A percentile compares a stretch with the other conserved stretches of the same genome.
Evolutionary conservation across 768 basidiomycete species (phyloP).

Genomic region (Pleurotus ostreatus): DNA sequence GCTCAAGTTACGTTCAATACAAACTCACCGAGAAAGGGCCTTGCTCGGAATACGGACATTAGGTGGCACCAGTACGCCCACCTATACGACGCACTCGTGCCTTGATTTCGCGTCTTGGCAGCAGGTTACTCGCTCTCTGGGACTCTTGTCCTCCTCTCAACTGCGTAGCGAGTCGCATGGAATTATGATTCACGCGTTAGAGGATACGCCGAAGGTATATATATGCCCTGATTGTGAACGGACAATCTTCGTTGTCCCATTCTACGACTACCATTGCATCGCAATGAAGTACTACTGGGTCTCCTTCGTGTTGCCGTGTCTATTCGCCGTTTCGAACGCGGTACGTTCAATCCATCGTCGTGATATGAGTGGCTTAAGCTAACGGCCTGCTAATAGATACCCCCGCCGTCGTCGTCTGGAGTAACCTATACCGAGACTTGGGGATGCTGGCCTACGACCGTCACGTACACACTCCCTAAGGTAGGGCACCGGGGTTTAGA

Average conservation of each 20-base stretch:
- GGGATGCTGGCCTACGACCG: slow-evolving; percentile 8
- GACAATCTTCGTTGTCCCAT: no score
- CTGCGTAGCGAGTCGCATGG: slow-evolving; percentile 1
- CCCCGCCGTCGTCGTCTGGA: slow-evolving; percentile 1
- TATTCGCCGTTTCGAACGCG: neutral
- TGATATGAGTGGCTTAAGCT: neutral
- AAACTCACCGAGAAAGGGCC: no score
- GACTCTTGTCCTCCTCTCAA: neutral
- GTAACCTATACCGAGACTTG: neutral
- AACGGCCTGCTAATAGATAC: neutral
- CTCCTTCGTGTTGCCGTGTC: neutral
- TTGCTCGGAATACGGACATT: no score
- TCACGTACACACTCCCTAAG: neutral
- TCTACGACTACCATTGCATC: no score
- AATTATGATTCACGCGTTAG: neutral
- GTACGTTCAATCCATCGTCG: neutral
- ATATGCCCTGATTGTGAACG: no score
- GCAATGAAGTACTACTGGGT: slow-evolving; percentile 2
- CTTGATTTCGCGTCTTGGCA: neutral
- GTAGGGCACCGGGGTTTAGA: neutral
- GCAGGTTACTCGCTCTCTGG: neutral
- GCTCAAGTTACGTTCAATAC: no score
- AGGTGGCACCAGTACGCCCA: no score
- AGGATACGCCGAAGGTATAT: no score
- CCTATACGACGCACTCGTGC: neutral